These are phyloP conservation scores for Fusarium temperatum DNA, from an alignment of 2,329 filamentous ascomycete species.

Conservation along the genomic window DNA sequence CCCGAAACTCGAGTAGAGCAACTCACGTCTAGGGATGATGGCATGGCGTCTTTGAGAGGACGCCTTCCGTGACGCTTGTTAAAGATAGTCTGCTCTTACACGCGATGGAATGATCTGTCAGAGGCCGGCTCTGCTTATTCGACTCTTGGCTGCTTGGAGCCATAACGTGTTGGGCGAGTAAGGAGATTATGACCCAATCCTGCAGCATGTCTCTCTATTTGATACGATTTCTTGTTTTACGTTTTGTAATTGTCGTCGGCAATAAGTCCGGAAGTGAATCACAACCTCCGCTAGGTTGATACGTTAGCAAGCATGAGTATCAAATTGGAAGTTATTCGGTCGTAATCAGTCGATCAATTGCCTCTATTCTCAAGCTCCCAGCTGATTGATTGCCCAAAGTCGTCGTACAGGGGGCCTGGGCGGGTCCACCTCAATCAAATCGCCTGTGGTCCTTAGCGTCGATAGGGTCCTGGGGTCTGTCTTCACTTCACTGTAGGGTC, in stretches of 20 bases:
- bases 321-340: slow-evolving; percentile 31
- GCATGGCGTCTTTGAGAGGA: slow-evolving; percentile 20
- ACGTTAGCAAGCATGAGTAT: slow-evolving; percentile 15
- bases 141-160: slow-evolving; percentile 20
- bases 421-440: slow-evolving; percentile 29
- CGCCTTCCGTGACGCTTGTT: slow-evolving; percentile 20
- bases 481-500: neutral
- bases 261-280: slow-evolving; percentile 21
- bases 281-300: slow-evolving; percentile 26
- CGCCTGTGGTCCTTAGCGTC: slow-evolving; percentile 34
- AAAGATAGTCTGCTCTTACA: slow-evolving; percentile 5
- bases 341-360: slow-evolving; percentile 43
- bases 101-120: slow-evolving; percentile 17
- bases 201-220: slow-evolving; percentile 17
- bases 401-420: slow-evolving; percentile 8
- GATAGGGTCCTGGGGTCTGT: slow-evolving; percentile 11
- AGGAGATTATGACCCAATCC: slow-evolving; percentile 17
- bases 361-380: slow-evolving; percentile 22
- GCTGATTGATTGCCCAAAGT: slow-evolving; percentile 40
- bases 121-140: slow-evolving; percentile 36
- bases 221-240: slow-evolving; percentile 27
- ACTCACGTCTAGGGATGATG: slow-evolving; percentile 17
- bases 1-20: slow-evolving; percentile 4
- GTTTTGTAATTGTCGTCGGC: neutral
- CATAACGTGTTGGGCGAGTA: slow-evolving; percentile 9